Evolutionary conservation across 129 eudicot species (phyloP), one percentile per base, ranked within the genome.

Genomic region (Logfia minima): DNA sequence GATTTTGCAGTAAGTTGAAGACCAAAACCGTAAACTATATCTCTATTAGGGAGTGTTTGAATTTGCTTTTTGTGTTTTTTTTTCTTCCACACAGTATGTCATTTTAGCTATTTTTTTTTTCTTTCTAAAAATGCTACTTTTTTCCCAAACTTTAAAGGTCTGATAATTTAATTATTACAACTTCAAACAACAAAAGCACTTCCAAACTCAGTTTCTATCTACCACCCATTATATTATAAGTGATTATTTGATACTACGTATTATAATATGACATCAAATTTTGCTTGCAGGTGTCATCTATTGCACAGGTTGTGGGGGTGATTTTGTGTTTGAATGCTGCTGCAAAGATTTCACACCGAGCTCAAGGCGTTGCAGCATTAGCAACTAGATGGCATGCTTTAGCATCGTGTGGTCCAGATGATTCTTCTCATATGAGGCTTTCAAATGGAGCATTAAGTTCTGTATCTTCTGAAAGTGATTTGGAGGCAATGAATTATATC

Each of bases 341-440:
- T 80, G 90, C 97, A 34, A 92, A 92, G 85, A 92, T 92, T 74
- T 89, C 97, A 22, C 92, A 86, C 32, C 83, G 94, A 75, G 97
- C 97, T 66, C 97, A 89, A 75, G 92, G 89, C 6, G 74, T 92
- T 52, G 92, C 91, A 24, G 89, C 92, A 43, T 6, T 87, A 60
- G 97, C 96, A 28, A 84, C 83, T 56, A 89, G 85, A 79, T 92
- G 96, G 97, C 97, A 92, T 80, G 97, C 92, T 31, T 68, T 85
- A 37, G 85, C 86, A 66, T 86, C 97, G 3, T 87, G 90, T 75
- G 86, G 81, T 41, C 84, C 96, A 48, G 66, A 69, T 76, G 92
- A 86, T 48, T 10, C 76, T 31, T 70, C 88, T 61, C 84, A 71
- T 21, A 48, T 80, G 83, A 83, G 93, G 74, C 48, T 70, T 37